Conservation (phyloP, 2,329 filamentous ascomycete genomes). For the Colletotrichum noveboracense region DNA sequence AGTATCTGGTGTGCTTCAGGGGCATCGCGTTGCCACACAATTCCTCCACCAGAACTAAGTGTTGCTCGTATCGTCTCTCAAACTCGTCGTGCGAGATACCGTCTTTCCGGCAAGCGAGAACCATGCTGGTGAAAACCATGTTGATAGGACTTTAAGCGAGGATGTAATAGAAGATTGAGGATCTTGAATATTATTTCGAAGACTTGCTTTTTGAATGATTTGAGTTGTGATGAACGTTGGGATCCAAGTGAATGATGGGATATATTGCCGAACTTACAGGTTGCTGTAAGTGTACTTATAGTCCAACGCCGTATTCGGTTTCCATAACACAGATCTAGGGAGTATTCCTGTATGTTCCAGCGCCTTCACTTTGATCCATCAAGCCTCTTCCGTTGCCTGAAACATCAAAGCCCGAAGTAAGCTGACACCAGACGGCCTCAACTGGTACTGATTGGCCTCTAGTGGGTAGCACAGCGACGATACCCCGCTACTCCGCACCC, state of each 20-base stretch:
- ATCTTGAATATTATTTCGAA: not conserved
- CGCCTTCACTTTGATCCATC: not conserved
- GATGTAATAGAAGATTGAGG: no score
- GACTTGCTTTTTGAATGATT: not conserved
- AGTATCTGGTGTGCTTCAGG: constrained; percentile 2
- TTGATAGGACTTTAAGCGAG: not conserved
- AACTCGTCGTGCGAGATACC: constrained; percentile 7
- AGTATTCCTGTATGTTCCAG: not conserved
- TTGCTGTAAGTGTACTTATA: not conserved
- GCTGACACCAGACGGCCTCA: not conserved
- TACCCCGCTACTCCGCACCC: not conserved
- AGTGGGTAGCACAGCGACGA: not conserved
- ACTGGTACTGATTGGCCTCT: not conserved
- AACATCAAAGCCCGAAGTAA: not conserved
- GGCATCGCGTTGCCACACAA: constrained; percentile 2
- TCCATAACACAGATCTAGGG: not conserved
- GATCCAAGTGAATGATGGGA: no score
- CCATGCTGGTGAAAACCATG: constrained; percentile 4
- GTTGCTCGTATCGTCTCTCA: constrained; percentile 9
- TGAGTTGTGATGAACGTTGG: not conserved
- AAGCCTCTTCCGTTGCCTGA: not conserved
- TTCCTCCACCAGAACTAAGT: not conserved
- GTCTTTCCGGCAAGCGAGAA: not conserved
- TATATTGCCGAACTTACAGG: not conserved
- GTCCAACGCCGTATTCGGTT: not conserved